Percentiles rank a stretch among this genome's conserved stretches.
These are phyloP conservation scores for Linnemannia schmuckeri DNA, from an alignment of 192 early-diverging fungal species.

Conservation along the genomic window DNA sequence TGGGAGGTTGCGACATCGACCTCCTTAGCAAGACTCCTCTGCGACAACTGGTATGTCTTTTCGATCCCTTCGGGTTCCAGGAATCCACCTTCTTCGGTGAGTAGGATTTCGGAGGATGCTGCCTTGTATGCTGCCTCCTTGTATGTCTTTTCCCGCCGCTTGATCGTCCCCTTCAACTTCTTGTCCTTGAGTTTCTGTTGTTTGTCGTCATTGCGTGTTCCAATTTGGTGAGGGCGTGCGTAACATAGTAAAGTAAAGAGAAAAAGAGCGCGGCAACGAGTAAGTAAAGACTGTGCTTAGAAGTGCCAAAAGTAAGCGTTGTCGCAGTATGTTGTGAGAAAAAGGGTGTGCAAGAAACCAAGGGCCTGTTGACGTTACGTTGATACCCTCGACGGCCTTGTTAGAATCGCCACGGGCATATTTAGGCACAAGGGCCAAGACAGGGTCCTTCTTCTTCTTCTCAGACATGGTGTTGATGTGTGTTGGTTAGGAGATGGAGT, in stretches of 20 bases:
- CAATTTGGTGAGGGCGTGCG: too few relatives aligned
- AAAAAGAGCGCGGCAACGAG: neutral
- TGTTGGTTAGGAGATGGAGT: neutral
- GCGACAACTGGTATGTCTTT: slow-evolving; percentile 88
- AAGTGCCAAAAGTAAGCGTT: neutral
- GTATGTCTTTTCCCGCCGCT: slow-evolving; percentile 69
- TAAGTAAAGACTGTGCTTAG: neutral
- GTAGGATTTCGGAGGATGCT: slow-evolving; percentile 82
- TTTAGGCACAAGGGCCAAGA: slow-evolving; percentile 57
- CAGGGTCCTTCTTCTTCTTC: slow-evolving; percentile 57
- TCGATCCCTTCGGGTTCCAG: slow-evolving; percentile 93
- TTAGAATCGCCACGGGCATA: slow-evolving; percentile 45
- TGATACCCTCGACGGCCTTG: slow-evolving; percentile 44
- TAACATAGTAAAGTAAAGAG: neutral
- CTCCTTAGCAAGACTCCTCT: slow-evolving; percentile 72
- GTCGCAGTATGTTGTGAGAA: neutral
- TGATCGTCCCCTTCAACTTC: slow-evolving; percentile 77
- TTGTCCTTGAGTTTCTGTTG: slow-evolving; percentile 73
- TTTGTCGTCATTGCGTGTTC: neutral
- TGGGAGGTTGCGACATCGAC: slow-evolving; percentile 80
- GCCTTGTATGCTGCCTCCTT: slow-evolving; percentile 80
- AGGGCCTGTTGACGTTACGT: slow-evolving; percentile 16
- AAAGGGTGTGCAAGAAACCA: neutral
- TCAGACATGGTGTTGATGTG: slow-evolving; percentile 16
- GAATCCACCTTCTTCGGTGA: slow-evolving; percentile 82